Conservation (phyloP, 179 eudicot species). For the Spinacia oleracea region DNA sequence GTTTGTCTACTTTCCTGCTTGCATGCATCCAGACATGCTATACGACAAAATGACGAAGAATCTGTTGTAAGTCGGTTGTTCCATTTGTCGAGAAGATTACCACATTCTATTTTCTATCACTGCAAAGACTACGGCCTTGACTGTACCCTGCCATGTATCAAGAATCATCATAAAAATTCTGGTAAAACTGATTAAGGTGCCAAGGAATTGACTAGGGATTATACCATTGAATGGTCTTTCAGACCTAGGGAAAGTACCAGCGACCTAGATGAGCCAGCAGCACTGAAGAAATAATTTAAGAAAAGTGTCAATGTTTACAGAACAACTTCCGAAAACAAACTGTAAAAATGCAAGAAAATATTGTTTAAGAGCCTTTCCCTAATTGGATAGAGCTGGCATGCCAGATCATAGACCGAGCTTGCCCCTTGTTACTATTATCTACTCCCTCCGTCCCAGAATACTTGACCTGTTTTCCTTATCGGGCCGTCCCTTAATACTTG, state of each 20-base stretch:
- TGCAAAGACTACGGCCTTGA: slow-evolving; percentile 50
- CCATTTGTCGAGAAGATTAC: slow-evolving; percentile 26
- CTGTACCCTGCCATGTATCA: slow-evolving; percentile 45
- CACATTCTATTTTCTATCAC: slow-evolving; percentile 60
- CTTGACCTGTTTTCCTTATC: too few relatives aligned
- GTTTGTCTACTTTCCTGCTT: not conserved
- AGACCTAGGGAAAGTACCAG: slow-evolving; percentile 83
- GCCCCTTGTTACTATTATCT: not conserved
- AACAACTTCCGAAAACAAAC: not conserved
- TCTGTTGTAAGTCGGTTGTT: not conserved
- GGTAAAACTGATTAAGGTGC: not conserved
- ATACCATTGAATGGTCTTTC: slow-evolving; percentile 80
- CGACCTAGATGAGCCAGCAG: slow-evolving; percentile 62
- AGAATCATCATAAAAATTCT: not conserved
- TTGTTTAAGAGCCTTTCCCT: not conserved
- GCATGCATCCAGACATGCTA: not conserved
- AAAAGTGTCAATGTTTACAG: not conserved
- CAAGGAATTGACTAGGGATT: slow-evolving; percentile 6
- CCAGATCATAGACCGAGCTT: not conserved
- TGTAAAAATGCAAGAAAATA: not conserved
- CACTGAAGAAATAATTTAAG: slow-evolving; percentile 36
- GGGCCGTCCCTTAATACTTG: too few relatives aligned
- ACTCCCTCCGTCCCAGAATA: too few relatives aligned
- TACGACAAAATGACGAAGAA: not conserved
- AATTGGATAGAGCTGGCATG: not conserved